Evolutionary conservation across 108 stramenopile species (phyloP).

Genomic region (Stephanodiscus triporus): DNA sequence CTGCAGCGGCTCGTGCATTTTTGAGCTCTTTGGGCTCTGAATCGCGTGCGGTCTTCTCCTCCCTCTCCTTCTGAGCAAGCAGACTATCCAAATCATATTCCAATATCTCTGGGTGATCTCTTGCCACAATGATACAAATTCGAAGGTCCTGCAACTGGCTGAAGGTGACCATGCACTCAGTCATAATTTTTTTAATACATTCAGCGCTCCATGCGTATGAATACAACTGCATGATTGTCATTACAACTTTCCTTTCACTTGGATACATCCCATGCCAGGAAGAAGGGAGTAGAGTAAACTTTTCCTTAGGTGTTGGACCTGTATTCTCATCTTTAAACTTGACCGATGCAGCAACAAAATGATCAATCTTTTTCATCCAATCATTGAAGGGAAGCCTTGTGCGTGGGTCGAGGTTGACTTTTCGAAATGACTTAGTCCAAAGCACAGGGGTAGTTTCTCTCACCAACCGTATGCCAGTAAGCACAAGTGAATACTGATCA

Average conservation of each 20-base stretch:
- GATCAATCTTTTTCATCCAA: not conserved
- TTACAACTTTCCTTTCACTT: not conserved
- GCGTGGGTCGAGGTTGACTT: slow-evolving; percentile 12
- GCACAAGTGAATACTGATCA: slow-evolving; percentile 18
- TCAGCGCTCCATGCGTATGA: too few relatives aligned
- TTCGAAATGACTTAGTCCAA: slow-evolving; percentile 12
- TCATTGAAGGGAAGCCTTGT: not conserved
- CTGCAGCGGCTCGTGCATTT: too few relatives aligned
- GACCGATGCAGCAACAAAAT: not conserved
- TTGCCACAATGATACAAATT: slow-evolving; percentile 8
- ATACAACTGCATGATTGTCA: too few relatives aligned
- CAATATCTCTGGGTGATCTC: slow-evolving; percentile 11
- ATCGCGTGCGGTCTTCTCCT: too few relatives aligned
- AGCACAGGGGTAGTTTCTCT: not conserved
- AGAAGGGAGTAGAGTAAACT: slow-evolving; percentile 26
- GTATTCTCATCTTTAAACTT: not conserved
- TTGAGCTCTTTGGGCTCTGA: too few relatives aligned
- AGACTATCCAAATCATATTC: not conserved
- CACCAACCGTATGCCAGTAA: slow-evolving; percentile 1
- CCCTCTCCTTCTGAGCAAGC: too few relatives aligned
- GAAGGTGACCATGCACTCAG: not conserved
- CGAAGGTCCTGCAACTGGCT: slow-evolving; percentile 10
- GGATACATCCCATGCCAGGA: slow-evolving; percentile 35
- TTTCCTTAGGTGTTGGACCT: not conserved
- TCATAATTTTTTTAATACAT: too few relatives aligned